Evolutionary conservation across 495 filamentous ascomycete genomes (phyloP).

Genomic region (Penicillium flavigenum): DNA sequence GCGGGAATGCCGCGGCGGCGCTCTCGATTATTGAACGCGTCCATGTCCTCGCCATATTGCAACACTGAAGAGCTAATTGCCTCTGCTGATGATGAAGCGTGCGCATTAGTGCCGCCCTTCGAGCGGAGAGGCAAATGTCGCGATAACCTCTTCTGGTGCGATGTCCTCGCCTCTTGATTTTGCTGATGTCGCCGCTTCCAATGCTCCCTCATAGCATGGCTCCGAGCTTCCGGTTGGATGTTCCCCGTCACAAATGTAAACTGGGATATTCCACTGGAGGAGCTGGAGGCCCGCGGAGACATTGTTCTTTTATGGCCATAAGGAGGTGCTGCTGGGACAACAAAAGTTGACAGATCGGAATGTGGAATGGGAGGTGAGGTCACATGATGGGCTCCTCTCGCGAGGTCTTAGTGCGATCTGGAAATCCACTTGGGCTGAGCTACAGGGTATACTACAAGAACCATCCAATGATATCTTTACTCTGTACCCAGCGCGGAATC

Average conservation of each 20-base stretch:
- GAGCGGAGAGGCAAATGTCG: conserved; percentile 12
- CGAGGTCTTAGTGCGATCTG: background rate
- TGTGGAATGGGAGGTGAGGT: background rate
- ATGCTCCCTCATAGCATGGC: conserved; percentile 32
- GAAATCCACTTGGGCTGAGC: background rate
- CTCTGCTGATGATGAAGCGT: conserved; percentile 1
- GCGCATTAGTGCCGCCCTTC: background rate
- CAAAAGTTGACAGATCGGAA: conserved; percentile 3
- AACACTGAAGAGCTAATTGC: conserved; percentile 3
- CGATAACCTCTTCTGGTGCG: conserved; percentile 5
- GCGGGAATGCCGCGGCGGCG: conserved; percentile 7
- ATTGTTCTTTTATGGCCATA: conserved; percentile 10
- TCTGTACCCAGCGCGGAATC: background rate
- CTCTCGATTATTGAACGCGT: background rate
- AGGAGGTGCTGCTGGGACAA: background rate
- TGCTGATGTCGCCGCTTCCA: conserved; percentile 26
- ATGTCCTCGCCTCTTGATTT: conserved; percentile 18
- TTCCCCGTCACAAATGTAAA: no score
- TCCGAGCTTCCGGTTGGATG: conserved; percentile 23
- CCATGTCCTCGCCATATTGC: background rate
- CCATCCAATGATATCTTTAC: background rate
- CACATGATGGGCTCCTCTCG: no score
- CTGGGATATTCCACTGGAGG: conserved; percentile 5
- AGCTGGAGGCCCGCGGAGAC: conserved; percentile 9
- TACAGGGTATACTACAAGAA: background rate